phyloP scores from a whole-genome alignment of 2,329 filamentous ascomycete genomes.

The Byssochlamys sp. region DNA sequence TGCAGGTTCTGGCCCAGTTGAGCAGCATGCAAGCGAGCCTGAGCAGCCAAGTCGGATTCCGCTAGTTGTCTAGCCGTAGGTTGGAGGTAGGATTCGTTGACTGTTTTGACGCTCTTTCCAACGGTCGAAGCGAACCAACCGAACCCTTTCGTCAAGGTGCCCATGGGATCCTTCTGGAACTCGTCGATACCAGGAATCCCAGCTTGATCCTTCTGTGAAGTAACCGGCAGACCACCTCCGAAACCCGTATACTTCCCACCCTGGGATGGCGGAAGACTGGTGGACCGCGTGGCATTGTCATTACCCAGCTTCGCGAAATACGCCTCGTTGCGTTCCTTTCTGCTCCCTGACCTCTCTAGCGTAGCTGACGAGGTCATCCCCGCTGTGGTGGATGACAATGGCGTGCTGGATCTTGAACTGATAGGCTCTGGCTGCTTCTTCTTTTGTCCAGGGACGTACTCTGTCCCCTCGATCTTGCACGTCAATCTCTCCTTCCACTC shows the following conservation, averaged over 20 bases:
- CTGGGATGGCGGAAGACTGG: conserved; percentile 69
- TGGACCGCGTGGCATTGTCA: conserved; percentile 69
- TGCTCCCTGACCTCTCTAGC: conserved; percentile 23
- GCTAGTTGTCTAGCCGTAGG: conserved; percentile 80
- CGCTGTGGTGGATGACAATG: conserved; percentile 10
- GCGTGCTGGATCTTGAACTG: conserved; percentile 17
- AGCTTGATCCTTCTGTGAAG: conserved; percentile 29
- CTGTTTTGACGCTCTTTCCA: conserved; percentile 77
- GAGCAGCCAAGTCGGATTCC: conserved; percentile 65
- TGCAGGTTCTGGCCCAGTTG: conserved; percentile 53
- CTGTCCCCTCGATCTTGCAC: conserved; percentile 76
- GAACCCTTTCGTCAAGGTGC: conserved; percentile 79
- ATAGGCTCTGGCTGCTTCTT: conserved; percentile 29
- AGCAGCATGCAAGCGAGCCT: conserved; percentile 52
- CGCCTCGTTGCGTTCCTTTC: conserved; percentile 63
- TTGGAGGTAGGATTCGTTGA: conserved; percentile 85
- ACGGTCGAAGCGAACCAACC: conserved; percentile 88
- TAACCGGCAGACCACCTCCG: conserved; percentile 61
- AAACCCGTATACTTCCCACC: conserved; percentile 90
- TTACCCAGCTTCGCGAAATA: conserved; percentile 81
- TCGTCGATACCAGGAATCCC: conserved; percentile 66
- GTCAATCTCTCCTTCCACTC: conserved; percentile 88
- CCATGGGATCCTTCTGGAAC: conserved; percentile 81
- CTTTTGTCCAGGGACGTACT: conserved; percentile 69
- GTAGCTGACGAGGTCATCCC: conserved; percentile 16